Evolutionary conservation across 371 early-diverging fungal species (phyloP), one percentile per base, ranked within the genome.

Genomic region (Lichtheimia hyalospora): DNA sequence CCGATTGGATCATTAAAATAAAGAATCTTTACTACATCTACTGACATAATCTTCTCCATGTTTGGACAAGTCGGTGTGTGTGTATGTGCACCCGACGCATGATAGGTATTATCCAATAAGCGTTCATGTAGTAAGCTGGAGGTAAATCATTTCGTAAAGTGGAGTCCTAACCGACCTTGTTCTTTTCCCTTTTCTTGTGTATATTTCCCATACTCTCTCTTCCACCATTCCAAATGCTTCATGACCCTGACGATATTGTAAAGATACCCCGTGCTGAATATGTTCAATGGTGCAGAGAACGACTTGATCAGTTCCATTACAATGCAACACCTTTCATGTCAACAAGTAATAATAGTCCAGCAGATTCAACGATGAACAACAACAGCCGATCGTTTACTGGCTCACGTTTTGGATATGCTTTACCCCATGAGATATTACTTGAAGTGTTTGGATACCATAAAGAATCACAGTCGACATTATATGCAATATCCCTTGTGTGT

Each of bases 381-480:
- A 34, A 34, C 10, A 34, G 8, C 34, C 34, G 34, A 34, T 34
- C 10, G 10, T 16, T 28, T 3, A 44, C 13, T 39, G 61, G 61
- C 5, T 61, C 61, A 23, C 61, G 44, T 3, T 61, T 61, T 42
- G 62, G 56, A 8, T 56, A 46, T 18, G 62, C 59, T 49, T 65
- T 84, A 23, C 84, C 84, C 8, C 62, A 75, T 14, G 84, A 84
- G 61, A 34, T 84, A 14, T 51, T 84, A 18, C 61, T 74, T 15
- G 74, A 79, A 57, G 70, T 84, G 23, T 71, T 84, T 27, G 65
- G 61, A 41, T 67, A 76, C 58, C 60, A 77, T 1, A 46, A 53
- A 27, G 44, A 60, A 16, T 61, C 44, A 7, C 87, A 84, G 58
- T 18, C 61, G 4, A 55, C 80, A 4, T 57, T 87, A 3, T 67